phyloP scores from a whole-genome alignment of 371 early-diverging fungal genomes.

The Furculomyces boomerangus region DNA sequence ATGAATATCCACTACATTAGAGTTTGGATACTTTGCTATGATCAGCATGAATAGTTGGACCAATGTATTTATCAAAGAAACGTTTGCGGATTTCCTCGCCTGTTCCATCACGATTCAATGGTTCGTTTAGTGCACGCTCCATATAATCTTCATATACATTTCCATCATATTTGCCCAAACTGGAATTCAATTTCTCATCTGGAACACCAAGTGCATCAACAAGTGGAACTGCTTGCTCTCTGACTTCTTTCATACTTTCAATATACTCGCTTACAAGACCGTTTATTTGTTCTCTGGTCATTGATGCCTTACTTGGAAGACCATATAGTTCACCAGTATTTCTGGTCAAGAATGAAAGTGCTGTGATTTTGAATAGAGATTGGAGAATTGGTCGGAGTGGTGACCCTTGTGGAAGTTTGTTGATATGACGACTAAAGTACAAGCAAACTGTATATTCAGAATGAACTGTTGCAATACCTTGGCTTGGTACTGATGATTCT shows the following conservation, averaged over 20 bases:
- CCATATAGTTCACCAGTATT: slow-evolving; percentile 31
- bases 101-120: slow-evolving; percentile 25
- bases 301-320: slow-evolving; percentile 32
- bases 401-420: slow-evolving; percentile 17
- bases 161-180: slow-evolving; percentile 56
- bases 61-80: slow-evolving; percentile 20
- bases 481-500: slow-evolving; percentile 41
- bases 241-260: slow-evolving; percentile 29
- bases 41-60: slow-evolving; percentile 12
- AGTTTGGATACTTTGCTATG: too few species aligned
- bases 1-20: too few species aligned
- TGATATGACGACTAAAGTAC: slow-evolving; percentile 34
- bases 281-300: slow-evolving; percentile 24
- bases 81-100: slow-evolving; percentile 12
- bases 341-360: slow-evolving; percentile 41
- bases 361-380: slow-evolving; percentile 32
- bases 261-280: slow-evolving; percentile 24
- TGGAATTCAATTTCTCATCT: slow-evolving; percentile 55
- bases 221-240: slow-evolving; percentile 48
- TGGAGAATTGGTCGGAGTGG: slow-evolving; percentile 22
- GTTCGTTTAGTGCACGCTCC: slow-evolving; percentile 48
- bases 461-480: slow-evolving; percentile 41
- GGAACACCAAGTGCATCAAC: slow-evolving; percentile 63
- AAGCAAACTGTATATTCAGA: slow-evolving; percentile 38
- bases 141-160: slow-evolving; percentile 51